Conservation (phyloP, 177 flowering plant genomes). For the Telopea speciosissima region DNA sequence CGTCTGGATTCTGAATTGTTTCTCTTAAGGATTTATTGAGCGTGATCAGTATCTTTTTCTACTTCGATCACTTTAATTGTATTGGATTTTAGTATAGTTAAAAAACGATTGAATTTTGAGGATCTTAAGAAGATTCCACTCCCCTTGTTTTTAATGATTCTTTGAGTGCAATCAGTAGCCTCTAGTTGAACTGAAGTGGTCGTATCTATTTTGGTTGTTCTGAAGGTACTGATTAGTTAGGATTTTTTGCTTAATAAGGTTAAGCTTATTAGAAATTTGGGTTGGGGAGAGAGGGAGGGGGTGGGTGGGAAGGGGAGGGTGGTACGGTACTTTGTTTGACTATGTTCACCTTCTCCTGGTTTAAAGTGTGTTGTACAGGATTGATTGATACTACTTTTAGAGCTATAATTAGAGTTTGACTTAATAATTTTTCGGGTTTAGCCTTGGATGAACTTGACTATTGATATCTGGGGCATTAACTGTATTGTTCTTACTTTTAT, state of each 20-base stretch:
- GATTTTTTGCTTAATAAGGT: neutral
- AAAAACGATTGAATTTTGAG: constrained; percentile 1
- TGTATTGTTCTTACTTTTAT: too few species aligned
- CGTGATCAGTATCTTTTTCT: neutral
- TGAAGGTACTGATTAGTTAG: neutral
- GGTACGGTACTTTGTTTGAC: too few species aligned
- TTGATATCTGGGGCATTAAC: too few species aligned
- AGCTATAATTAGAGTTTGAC: too few species aligned
- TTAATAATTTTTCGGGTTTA: too few species aligned
- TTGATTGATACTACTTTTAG: too few species aligned
- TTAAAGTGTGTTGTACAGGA: too few species aligned
- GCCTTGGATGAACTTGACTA: too few species aligned
- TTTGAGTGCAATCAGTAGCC: neutral
- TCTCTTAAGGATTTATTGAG: neutral
- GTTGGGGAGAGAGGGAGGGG: too few species aligned
- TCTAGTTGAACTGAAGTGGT: neutral
- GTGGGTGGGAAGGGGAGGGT: too few species aligned
- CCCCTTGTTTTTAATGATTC: neutral
- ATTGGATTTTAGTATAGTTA: neutral
- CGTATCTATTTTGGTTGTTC: neutral
- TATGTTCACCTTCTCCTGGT: too few species aligned
- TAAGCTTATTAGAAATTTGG: too few species aligned
- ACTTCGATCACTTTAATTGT: neutral
- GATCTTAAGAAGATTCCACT: neutral
- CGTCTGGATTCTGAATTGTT: neutral